Evolutionary conservation across 495 filamentous ascomycete species (phyloP).

Genomic region (Acidomyces sp.): DNA sequence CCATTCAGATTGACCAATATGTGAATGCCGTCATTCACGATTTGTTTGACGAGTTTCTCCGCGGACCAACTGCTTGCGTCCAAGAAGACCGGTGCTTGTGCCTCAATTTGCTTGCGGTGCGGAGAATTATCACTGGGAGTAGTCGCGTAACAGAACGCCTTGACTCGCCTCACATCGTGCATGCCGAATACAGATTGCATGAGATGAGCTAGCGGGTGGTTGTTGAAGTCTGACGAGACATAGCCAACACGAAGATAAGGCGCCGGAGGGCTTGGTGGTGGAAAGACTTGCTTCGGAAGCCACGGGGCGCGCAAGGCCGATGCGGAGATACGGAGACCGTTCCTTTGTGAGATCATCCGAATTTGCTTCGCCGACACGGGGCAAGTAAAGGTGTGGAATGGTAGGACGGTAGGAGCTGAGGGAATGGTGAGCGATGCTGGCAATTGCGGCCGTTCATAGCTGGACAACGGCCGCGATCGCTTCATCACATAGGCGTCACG

Average conservation of each 20-base stretch:
- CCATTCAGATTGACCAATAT: constrained; percentile 96
- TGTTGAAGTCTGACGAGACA: constrained; percentile 97
- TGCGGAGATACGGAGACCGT: constrained; percentile 83
- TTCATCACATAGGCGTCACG: constrained; percentile 61
- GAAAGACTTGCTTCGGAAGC: constrained; percentile 70
- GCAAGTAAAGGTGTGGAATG: constrained; percentile 98
- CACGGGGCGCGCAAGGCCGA: constrained; percentile 75
- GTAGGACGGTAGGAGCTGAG: constrained; percentile 84
- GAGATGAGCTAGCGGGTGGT: constrained; percentile 88
- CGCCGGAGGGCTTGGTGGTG: constrained; percentile 66
- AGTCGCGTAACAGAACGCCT: constrained; percentile 94
- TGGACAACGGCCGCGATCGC: constrained; percentile 40
- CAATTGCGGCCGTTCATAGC: constrained; percentile 63
- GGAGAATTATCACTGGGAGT: constrained; percentile 82
- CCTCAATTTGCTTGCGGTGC: constrained; percentile 88
- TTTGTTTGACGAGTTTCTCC: constrained; percentile 76
- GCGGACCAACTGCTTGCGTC: constrained; percentile 81
- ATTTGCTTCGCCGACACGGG: constrained; percentile 89
- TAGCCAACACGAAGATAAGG: constrained; percentile 86
- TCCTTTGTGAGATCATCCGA: constrained; percentile 87
- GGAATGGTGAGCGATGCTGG: constrained; percentile 67
- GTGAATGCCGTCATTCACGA: constrained; percentile 86
- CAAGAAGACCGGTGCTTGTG: constrained; percentile 80
- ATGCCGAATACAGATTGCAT: constrained; percentile 99
- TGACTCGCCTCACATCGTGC: constrained; percentile 58